Evolutionary conservation across 2,329 filamentous ascomycete genomes (phyloP), one percentile per base, ranked within the genome.

Genomic region (Chrysosporium keratinophilum): DNA sequence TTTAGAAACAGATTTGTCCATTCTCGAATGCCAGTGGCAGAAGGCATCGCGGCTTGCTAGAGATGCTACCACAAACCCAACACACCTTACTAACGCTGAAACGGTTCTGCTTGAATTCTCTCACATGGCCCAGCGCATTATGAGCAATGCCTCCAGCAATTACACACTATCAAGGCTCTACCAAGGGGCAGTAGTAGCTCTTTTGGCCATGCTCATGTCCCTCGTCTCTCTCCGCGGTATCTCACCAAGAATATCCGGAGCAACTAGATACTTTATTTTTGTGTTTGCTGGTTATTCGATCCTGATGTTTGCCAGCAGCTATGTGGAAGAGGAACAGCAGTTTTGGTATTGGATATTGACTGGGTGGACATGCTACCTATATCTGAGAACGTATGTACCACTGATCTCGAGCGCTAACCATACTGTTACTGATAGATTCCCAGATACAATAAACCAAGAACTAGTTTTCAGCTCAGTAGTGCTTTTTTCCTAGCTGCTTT

Each of bases 301-400:
- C 37, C 94, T 96, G 82, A 97, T 97, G 90, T 97, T 97, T 70
- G 91, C 90, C 9, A 95, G 88, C 66, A 97, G 90, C 64, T 98
- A 93, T 67, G 88, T 98, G 1, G 93, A 98, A 69, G 93, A 98
- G 71, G 93, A 98, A 68, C 93, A 98, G 48, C 88, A 97, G 61
- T 96, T 95, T 67, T 98, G 93, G 93, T 97, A 98, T 70, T 97
- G 91, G 89, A 71, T 81, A 1, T 79, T 84, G 0, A 67, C 67
- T 15, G 71, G 66, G 31, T 75, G 71, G 69, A 69, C 76, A 43
- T 67, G 74, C 54, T 73, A 74, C 55, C 66, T 82, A 11, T 73
- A 75, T 60, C 58, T 74, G 39, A 69, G 59, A 59, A 65, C 63
- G 56, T 64, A 57, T 54, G 56, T 49, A 28, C 23, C 23, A 5